Conservation (phyloP, 2,329 filamentous ascomycete species). For the Elsinoe batatas region DNA sequence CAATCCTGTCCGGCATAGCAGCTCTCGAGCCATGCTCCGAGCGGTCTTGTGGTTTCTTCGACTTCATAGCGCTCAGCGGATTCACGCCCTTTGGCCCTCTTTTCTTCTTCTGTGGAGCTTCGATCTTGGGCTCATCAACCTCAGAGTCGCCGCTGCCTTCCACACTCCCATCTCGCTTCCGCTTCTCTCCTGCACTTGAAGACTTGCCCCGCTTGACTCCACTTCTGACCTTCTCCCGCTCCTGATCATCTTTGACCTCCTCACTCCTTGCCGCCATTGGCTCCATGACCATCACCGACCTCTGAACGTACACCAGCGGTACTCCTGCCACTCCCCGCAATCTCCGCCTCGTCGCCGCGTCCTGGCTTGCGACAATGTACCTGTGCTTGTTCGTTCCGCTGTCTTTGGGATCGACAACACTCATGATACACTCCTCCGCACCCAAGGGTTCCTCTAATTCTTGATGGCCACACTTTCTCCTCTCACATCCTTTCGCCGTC, state of each 20-base stretch:
- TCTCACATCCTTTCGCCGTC: slow-evolving; percentile 64
- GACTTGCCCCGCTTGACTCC: slow-evolving; percentile 43
- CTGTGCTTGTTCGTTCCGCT: slow-evolving; percentile 64
- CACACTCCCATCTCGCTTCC: slow-evolving; percentile 22
- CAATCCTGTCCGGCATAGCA: slow-evolving; percentile 6
- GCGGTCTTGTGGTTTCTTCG: slow-evolving; percentile 42
- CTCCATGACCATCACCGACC: slow-evolving; percentile 70
- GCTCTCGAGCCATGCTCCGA: background rate
- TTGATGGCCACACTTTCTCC: slow-evolving; percentile 69
- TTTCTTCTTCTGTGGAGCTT: slow-evolving; percentile 42
- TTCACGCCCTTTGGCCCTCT: slow-evolving; percentile 61
- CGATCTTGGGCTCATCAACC: slow-evolving; percentile 30
- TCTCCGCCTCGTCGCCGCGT: slow-evolving; percentile 50
- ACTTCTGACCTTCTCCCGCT: slow-evolving; percentile 63
- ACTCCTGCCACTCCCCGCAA: slow-evolving; percentile 62
- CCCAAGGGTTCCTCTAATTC: slow-evolving; percentile 61
- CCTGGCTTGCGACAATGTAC: slow-evolving; percentile 69
- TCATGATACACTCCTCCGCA: slow-evolving; percentile 58
- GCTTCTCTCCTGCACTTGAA: slow-evolving; percentile 20
- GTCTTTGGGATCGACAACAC: slow-evolving; percentile 69
- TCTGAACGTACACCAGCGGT: slow-evolving; percentile 67
- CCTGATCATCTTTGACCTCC: slow-evolving; percentile 55
- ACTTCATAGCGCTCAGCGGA: slow-evolving; percentile 60
- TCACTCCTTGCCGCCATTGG: slow-evolving; percentile 63
- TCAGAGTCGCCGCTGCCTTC: slow-evolving; percentile 20